phyloP scores from a whole-genome alignment of 768 basidiomycete genomes.

The Lactifluus hygrophoroides region DNA sequence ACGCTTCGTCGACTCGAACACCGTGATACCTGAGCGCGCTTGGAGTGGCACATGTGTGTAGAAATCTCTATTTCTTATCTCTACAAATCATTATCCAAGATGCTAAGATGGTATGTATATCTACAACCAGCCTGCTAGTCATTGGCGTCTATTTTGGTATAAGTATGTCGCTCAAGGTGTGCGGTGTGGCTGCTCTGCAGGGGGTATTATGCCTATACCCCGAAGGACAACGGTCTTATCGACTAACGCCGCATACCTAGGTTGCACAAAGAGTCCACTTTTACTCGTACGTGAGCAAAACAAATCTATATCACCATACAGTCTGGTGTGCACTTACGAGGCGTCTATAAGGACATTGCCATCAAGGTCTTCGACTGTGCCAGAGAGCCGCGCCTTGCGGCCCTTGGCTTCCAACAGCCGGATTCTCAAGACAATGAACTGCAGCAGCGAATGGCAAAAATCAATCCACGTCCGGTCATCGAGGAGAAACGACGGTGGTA shows the following conservation, averaged over 20 bases:
- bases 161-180: not conserved
- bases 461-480: not conserved
- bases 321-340: slow-evolving; percentile 39
- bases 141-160: not conserved
- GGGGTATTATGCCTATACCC: slow-evolving; percentile 51
- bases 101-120: too few relatives aligned
- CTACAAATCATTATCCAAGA: too few relatives aligned
- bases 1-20: too few relatives aligned
- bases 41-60: not conserved
- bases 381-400: slow-evolving; percentile 66
- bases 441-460: slow-evolving; percentile 16
- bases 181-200: slow-evolving; percentile 14
- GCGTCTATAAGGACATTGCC: slow-evolving; percentile 81
- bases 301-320: not conserved
- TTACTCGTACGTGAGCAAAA: not conserved
- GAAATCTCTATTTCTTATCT: too few relatives aligned
- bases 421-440: slow-evolving; percentile 82
- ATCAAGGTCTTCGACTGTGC: slow-evolving; percentile 68
- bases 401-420: slow-evolving; percentile 59
- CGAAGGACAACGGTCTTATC: slow-evolving; percentile 50
- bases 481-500: slow-evolving; percentile 22
- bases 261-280: slow-evolving; percentile 82
- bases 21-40: too few relatives aligned
- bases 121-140: not conserved
- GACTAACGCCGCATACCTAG: slow-evolving; percentile 75